phyloP scores from a whole-genome alignment of 768 basidiomycete species.

The Suillus alpinus region DNA sequence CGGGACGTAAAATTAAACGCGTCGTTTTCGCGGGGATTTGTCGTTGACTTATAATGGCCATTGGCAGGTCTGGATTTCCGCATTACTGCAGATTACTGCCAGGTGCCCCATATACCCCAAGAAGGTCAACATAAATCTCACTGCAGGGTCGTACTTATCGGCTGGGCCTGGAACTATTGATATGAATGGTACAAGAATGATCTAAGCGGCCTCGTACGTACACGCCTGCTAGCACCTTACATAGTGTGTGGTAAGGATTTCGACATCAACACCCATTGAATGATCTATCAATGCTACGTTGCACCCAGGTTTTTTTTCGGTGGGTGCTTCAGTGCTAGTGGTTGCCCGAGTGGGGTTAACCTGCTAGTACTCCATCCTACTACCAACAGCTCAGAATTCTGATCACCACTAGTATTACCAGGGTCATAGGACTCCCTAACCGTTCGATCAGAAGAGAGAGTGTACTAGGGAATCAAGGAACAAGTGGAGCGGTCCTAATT shows the following conservation, averaged over 20 bases:
- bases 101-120: neutral
- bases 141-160: constrained; percentile 1
- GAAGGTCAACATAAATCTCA: neutral
- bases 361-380: neutral
- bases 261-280: neutral
- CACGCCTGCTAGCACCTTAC: neutral
- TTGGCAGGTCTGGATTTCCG: neutral
- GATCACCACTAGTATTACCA: neutral
- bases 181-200: neutral
- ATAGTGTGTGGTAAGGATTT: neutral
- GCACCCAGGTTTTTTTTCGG: neutral
- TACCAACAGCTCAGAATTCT: neutral
- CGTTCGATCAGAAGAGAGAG: neutral
- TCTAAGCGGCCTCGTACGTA: neutral
- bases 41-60: neutral
- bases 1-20: constrained; percentile 1
- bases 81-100: neutral
- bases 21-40: neutral
- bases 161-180: neutral
- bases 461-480: neutral
- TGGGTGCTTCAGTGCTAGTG: neutral
- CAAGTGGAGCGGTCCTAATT: neutral
- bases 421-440: neutral
- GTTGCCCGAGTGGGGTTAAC: neutral
- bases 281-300: neutral